Evolutionary conservation across 2,329 filamentous ascomycete genomes (phyloP).

Genomic region (Colletotrichum caudatum): DNA sequence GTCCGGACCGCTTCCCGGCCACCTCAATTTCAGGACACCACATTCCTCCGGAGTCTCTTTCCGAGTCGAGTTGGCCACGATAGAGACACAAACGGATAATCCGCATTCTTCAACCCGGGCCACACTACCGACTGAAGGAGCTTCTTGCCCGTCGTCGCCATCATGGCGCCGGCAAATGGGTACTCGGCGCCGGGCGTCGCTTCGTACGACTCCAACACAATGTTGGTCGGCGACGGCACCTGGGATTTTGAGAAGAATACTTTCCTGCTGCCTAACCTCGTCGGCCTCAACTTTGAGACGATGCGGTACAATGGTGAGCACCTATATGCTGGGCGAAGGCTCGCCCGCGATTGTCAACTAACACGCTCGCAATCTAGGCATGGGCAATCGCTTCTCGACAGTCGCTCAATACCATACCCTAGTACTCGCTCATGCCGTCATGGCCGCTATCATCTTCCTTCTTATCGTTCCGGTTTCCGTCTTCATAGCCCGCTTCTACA

Average conservation of each 20-base stretch:
- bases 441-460: constrained; percentile 80
- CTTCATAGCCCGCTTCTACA: constrained; percentile 78
- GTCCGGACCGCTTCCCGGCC: constrained; percentile 26
- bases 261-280: constrained; percentile 82
- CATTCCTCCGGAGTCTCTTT: constrained; percentile 21
- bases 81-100: constrained; percentile 11
- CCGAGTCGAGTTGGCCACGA: constrained; percentile 26
- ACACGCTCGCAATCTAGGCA: constrained; percentile 64
- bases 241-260: constrained; percentile 84
- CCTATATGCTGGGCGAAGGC: constrained; percentile 3
- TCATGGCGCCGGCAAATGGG: constrained; percentile 70
- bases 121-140: constrained; percentile 32
- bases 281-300: constrained; percentile 82
- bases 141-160: constrained; percentile 55
- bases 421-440: constrained; percentile 77
- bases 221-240: constrained; percentile 84
- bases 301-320: constrained; percentile 84
- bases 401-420: constrained; percentile 77
- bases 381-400: constrained; percentile 83
- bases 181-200: constrained; percentile 79
- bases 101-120: constrained; percentile 24
- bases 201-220: constrained; percentile 78
- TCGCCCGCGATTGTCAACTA: constrained; percentile 36
- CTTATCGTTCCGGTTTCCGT: constrained; percentile 80
- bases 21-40: constrained; percentile 29